Evolutionary conservation across 73 alveolate genomes (phyloP).

Genomic region (Durusdinium trenchii): DNA sequence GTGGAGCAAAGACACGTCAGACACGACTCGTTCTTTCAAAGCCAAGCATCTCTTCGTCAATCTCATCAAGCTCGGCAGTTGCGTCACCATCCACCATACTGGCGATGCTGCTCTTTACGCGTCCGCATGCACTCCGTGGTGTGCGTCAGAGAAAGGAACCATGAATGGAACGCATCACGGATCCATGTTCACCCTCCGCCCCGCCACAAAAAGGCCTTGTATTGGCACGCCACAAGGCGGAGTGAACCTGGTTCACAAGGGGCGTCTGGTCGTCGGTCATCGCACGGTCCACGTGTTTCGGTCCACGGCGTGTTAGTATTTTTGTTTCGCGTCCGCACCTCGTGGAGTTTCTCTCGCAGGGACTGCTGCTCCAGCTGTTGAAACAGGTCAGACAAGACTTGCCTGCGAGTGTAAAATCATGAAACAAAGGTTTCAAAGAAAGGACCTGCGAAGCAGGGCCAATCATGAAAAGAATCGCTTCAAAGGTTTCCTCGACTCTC

Average conservation of each 20-base stretch:
- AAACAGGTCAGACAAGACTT: constrained; percentile 23
- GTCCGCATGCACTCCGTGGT: background rate
- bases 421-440: background rate
- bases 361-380: background rate
- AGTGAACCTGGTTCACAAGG: background rate
- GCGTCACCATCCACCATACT: background rate
- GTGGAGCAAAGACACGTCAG: background rate
- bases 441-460: background rate
- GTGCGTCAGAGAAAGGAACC: background rate
- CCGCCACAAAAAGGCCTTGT: background rate
- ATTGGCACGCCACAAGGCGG: background rate
- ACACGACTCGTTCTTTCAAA: background rate
- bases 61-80: background rate
- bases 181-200: background rate
- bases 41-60: constrained; percentile 32
- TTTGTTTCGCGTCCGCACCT: background rate
- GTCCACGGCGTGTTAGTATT: background rate
- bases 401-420: background rate
- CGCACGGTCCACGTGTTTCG: background rate
- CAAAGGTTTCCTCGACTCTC: background rate
- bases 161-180: background rate
- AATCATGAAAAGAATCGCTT: background rate
- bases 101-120: background rate
- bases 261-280: background rate
- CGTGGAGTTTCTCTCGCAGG: constrained; percentile 1